These are phyloP conservation scores for Chaetomiaceae sp. DNA, from an alignment of 2,329 filamentous ascomycete species.

Conservation along the genomic window DNA sequence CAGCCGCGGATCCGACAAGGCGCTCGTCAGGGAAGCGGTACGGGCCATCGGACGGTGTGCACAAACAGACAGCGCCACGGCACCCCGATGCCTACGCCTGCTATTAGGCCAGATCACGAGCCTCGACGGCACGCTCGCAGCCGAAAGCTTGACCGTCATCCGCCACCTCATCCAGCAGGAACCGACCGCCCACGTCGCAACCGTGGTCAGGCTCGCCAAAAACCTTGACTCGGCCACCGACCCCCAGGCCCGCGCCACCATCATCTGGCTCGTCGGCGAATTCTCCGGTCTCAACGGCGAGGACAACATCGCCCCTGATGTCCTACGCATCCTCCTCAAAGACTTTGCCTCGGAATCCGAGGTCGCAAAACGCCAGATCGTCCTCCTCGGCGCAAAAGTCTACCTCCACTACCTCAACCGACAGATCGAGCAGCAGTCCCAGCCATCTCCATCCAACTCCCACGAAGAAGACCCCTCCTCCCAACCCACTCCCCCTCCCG, in stretches of 20 bases:
- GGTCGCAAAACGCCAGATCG: conserved; percentile 81
- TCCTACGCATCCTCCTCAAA: conserved; percentile 80
- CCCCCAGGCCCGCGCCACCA: conserved; percentile 83
- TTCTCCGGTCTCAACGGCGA: conserved; percentile 76
- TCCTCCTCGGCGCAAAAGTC: conserved; percentile 91
- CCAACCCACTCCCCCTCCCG: conserved; percentile 25
- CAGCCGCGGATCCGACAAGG: conserved; percentile 66
- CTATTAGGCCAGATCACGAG: conserved; percentile 84
- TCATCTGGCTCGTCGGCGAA: conserved; percentile 96
- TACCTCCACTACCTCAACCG: conserved; percentile 83
- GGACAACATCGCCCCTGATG: conserved; percentile 88
- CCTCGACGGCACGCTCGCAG: conserved; percentile 79
- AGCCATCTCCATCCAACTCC: conserved; percentile 17
- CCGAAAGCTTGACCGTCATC: conserved; percentile 91
- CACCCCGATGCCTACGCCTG: conserved; percentile 74
- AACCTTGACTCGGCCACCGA: conserved; percentile 86
- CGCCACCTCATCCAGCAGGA: conserved; percentile 93
- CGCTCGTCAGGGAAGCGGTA: conserved; percentile 82
- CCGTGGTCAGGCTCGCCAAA: conserved; percentile 82
- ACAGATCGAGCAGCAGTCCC: conserved; percentile 39
- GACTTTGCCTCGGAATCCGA: conserved; percentile 81
- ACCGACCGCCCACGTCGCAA: conserved; percentile 72
- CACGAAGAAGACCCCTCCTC: conserved; percentile 26
- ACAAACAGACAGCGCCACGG: conserved; percentile 66
- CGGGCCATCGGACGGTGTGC: conserved; percentile 91